Evolutionary conservation across 306 rosid species (phyloP), one percentile per base, ranked within the genome.

Genomic region (Rosa chinensis): DNA sequence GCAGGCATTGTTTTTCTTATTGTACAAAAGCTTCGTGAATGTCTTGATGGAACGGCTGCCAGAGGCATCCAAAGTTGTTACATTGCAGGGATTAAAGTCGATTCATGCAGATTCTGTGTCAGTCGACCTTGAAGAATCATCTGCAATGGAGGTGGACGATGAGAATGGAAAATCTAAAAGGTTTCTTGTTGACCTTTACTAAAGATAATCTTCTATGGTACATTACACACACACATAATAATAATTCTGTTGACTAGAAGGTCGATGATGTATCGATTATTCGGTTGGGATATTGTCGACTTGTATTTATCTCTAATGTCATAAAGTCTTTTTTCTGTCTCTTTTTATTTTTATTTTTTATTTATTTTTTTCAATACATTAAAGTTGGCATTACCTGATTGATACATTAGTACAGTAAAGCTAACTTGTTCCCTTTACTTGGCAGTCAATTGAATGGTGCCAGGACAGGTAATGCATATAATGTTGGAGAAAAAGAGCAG

Each of bases 401-500:
- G 61, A 45, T 55, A 68, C 77, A 13, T 17, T 11, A n/a, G 50
- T 72, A 76, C 81, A 43, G 10, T 68, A 9, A 11, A 72, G 37
- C 78, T 52, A 70, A 55, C 43, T 53, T 75, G 70, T 56, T 55
- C 78, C 66, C 44, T 61, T 79, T 23, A 74, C 64, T 84, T 81
- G 68, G 75, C 96, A 95, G 99, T 84, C 90, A 83, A 74, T 44
- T 85, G 81, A 96, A 93, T 78, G 98, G 96, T 59, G 93, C 78
- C 78, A 88, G 67, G 85, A 84, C 83, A 55, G 80, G 75, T 50
- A 78, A 78, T 73, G 71, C 68, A 64, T 91, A 95, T 86, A 88
- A 84, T 77, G 77, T 93, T 28, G 98, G 97, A 59, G 99, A 96
- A 84, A 93, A 93, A 71, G 98, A 91, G 85, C 99, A 96, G 83